Base-by-base conservation (phyloP, 2,329 filamentous ascomycete genomes). In the Dothideomycetes sp. region DNA sequence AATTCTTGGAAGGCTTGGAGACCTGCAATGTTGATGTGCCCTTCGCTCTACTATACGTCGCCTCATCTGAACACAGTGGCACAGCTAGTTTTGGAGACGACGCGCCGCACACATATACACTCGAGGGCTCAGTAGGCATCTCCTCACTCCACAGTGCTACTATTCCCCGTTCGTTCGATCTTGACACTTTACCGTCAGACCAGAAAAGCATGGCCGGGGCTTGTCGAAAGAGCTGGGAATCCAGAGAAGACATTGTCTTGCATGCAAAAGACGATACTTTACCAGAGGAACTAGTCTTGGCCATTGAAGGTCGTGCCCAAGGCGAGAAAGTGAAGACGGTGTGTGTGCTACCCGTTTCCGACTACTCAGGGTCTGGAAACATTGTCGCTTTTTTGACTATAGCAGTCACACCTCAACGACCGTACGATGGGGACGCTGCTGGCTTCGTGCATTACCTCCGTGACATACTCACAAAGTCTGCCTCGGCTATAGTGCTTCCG, bases 311-410 rank as follows among this genome's bases (percentile, higher is more conserved):
- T 31, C 19, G 39, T 27, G 34, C 34, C 2, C 19, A 29, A 8
- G 34, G 38, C 12, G 27, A 18, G 10, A 36, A 41, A 19, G 38
- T 33, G 2, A n/a, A 43, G 5, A 41, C 42, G 19, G 40, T 40
- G 4, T 44, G 37, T 19, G 14, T 47, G 4, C n/a, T 47, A 18
- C 45, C 45, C 3, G 31, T 47, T 3, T 52, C 51, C 1, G 39
- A 41, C 34, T 58, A 59, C 2, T 55, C 51, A 3, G 52, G 52
- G 3, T 56, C 51, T 3, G 52, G 52, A 3, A 50, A 53, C 4
- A 48, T 59, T 2, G 51, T 63, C 33, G 63, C 60, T 1, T 59
- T 66, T 22, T 36, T 66, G 4, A 51, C 66, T 2, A 42, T 63
- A 8, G 63, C 61, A 0, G 37, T 64, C 2, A 63, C 61, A 33